Evolutionary conservation across 2,329 filamentous ascomycete genomes (phyloP), one percentile per base, ranked within the genome.

Genomic region (Penicillium verrucosum): DNA sequence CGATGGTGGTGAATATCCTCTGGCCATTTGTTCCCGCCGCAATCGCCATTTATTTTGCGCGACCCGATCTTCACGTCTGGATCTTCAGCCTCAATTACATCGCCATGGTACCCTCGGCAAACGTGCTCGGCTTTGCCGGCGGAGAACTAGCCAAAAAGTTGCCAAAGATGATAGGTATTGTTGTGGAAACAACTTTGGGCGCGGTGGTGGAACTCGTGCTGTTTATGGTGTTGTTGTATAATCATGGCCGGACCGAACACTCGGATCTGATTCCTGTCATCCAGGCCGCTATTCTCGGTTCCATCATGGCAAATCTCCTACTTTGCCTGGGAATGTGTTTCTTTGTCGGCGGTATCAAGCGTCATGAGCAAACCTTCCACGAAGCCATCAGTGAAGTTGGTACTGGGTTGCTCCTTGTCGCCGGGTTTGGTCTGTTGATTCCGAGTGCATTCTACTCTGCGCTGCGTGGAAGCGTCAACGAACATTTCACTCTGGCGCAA

Each of bases 241-340:
- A 77, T 78, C 71, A 86, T 32, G 67, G 73, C 21, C 63, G 69
- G 6, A 66, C 73, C 18, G 65, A 71, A 11, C 34, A 56, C 18
- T 76, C 76, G n/a, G 68, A 73, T 41, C 59, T 75, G 30, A 75
- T 88, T 58, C 80, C 82, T n/a, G 89, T 94, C 64, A 90, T 95
- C 65, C 85, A 90, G 68, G 89, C 89, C 51, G 90, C 91, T 27
- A 92, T 95, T 54, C 77, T 95, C 0, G 90, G 91, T 36, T 93
- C 89, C 0, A 89, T 95, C 43, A 73, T 96, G 34, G 90, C 91
- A 12, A 95, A 91, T 32, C 82, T 94, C 75, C 76, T 95, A 43
- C 79, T 95, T 1, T 95, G 90, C 64, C 75, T 95, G 27, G 91
- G 91, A 0, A 68, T 87, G 51, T 94, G 90, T 71, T 95, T 96